Evolutionary conservation across 2,329 filamentous ascomycete genomes (phyloP).

Genomic region (Epichloe gansuensis): DNA sequence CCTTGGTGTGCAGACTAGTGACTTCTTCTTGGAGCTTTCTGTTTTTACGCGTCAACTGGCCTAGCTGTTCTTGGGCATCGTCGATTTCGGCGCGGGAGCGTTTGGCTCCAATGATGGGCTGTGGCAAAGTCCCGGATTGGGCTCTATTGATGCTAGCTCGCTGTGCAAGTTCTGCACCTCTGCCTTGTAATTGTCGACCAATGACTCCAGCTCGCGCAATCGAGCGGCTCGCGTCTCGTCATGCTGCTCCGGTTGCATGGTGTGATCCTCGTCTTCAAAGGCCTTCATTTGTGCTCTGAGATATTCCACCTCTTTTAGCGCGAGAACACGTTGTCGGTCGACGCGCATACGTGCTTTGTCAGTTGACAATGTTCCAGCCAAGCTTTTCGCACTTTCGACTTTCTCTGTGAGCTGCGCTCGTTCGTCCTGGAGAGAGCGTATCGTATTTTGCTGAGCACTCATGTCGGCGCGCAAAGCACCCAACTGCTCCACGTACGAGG

Average conservation of each 20-base stretch:
- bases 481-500: constrained; percentile 67
- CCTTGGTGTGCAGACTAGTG: constrained; percentile 54
- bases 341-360: constrained; percentile 64
- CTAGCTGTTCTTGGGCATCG: constrained; percentile 58
- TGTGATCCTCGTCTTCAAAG: constrained; percentile 77
- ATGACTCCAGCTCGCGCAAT: constrained; percentile 69
- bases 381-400: constrained; percentile 54
- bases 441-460: constrained; percentile 61
- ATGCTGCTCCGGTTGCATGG: constrained; percentile 68
- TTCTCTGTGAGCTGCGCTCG: constrained; percentile 52
- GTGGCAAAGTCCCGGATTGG: constrained; percentile 19
- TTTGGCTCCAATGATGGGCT: constrained; percentile 44
- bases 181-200: constrained; percentile 74
- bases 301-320: constrained; percentile 87
- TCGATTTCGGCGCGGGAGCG: constrained; percentile 50
- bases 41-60: constrained; percentile 77
- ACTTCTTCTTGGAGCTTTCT: constrained; percentile 73
- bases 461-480: constrained; percentile 71
- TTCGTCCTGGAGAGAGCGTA: constrained; percentile 60
- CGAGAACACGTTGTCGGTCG: constrained; percentile 74
- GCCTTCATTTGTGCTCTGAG: constrained; percentile 84
- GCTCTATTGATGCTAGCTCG: constrained; percentile 58
- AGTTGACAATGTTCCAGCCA: constrained; percentile 32
- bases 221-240: constrained; percentile 65
- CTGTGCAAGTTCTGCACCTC: constrained; percentile 65